Base-by-base conservation (phyloP, 495 filamentous ascomycete species). In the Lasiosphaeria miniovina region DNA sequence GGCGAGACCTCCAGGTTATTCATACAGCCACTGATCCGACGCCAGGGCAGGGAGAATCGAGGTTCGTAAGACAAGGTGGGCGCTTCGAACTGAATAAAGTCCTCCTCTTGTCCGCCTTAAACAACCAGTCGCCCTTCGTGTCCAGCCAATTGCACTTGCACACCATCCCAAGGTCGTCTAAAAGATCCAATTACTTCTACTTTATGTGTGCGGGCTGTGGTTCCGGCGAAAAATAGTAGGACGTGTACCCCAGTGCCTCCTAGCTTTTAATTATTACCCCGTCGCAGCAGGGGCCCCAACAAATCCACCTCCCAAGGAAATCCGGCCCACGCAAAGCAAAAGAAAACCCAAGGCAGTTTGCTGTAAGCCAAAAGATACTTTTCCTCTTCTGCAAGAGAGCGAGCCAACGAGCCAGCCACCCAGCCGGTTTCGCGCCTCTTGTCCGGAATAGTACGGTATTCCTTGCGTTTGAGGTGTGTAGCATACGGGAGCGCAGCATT, bases 301-400 rank as follows among this genome's bases (percentile, higher is more conserved):
- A 67, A 67, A 65, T 67, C 61, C 24, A 24, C 24, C 24, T 24
- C 24, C 2, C 24, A 24, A 49, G 43, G n/a, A 49, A 38, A 65
- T 58, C 65, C 65, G 62, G 58, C 65, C 65, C 65, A 67, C 65
- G 65, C 61, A 50, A 55, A 56, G 45, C 51, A 58, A 49, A 40
- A 52, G 55, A 55, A 34, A 56, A 31, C 58, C 34, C 55, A 56
- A 62, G 62, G 58, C 17, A 32, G 11, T 34, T 60, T 46, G 34
- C 51, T 36, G 40, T 54, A 54, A 60, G 38, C 14, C 3, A 52
- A 31, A 31, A 40, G 43, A 41, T 36, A 50, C 59, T 61, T 38
- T 48, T 35, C 11, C 17, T 32, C 38, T 52, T 46, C 17, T 5
- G 9, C 17, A 6, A 51, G 6, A n/a, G 11, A 32, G 3, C 49